Percentiles rank a stretch among this genome's conserved stretches.
Conservation (phyloP, 2,329 filamentous ascomycete species). For the Epichloe glyceriae region DNA sequence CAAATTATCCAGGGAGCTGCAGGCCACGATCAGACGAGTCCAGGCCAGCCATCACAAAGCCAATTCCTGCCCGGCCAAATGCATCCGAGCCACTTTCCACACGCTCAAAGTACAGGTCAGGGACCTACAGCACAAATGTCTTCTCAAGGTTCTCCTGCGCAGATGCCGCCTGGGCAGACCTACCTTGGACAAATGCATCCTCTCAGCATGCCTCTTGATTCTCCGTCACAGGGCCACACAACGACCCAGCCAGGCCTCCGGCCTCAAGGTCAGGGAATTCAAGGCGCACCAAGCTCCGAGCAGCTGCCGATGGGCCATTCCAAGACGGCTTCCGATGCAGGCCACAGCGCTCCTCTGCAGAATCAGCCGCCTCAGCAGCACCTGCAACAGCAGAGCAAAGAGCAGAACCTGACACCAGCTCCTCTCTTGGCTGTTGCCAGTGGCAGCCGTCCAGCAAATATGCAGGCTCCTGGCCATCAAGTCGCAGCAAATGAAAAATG, state of each 20-base stretch:
- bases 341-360: background rate
- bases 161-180: background rate
- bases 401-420: constrained; percentile 3
- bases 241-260: background rate
- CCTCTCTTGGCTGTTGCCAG: constrained; percentile 2
- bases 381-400: background rate
- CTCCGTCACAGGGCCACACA: background rate
- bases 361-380: background rate
- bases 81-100: background rate
- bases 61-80: background rate
- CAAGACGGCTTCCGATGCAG: background rate
- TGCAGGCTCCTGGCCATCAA: background rate
- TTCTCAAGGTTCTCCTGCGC: background rate
- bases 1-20: background rate
- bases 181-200: background rate
- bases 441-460: background rate
- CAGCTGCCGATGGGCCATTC: background rate
- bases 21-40: background rate
- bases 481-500: constrained; percentile 9
- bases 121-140: background rate
- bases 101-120: background rate
- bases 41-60: background rate
- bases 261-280: background rate
- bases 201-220: background rate
- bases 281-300: background rate